phyloP scores from a whole-genome alignment of 2,329 filamentous ascomycete species.

The Calonectria henricotiae region DNA sequence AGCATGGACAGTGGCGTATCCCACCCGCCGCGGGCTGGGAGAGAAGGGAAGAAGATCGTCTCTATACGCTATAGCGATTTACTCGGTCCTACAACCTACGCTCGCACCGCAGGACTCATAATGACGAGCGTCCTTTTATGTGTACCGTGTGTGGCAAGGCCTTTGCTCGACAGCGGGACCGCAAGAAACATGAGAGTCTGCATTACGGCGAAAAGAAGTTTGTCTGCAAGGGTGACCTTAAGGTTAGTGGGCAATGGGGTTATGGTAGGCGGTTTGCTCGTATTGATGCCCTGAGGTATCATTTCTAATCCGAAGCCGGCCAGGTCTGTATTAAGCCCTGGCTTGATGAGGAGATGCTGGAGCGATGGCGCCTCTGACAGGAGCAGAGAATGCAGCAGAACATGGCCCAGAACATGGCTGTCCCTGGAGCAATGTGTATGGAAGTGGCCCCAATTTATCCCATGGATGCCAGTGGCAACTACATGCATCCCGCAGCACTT shows the following conservation, averaged over 20 bases:
- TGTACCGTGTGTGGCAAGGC: slow-evolving; percentile 98
- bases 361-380: slow-evolving; percentile 82
- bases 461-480: slow-evolving; percentile 72
- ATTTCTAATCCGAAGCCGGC: slow-evolving; percentile 96
- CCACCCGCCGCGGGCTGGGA: background rate
- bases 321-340: slow-evolving; percentile 98
- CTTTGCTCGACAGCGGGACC: slow-evolving; percentile 96
- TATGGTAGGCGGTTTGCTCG: slow-evolving; percentile 94
- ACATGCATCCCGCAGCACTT: slow-evolving; percentile 86
- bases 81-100: slow-evolving; percentile 97
- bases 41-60: background rate
- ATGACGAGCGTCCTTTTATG: slow-evolving; percentile 96
- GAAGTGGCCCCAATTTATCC: slow-evolving; percentile 74
- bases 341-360: slow-evolving; percentile 91
- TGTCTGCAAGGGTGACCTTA: slow-evolving; percentile 93
- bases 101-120: slow-evolving; percentile 95
- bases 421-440: slow-evolving; percentile 70
- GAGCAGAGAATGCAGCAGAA: slow-evolving; percentile 80
- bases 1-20: slow-evolving; percentile 15
- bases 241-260: slow-evolving; percentile 88
- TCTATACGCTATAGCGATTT: slow-evolving; percentile 66
- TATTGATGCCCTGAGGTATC: slow-evolving; percentile 92
- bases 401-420: slow-evolving; percentile 74
- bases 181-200: slow-evolving; percentile 95
- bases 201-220: slow-evolving; percentile 99